Conservation (phyloP, 2,329 filamentous ascomycete genomes). For the Xylariales sp. region DNA sequence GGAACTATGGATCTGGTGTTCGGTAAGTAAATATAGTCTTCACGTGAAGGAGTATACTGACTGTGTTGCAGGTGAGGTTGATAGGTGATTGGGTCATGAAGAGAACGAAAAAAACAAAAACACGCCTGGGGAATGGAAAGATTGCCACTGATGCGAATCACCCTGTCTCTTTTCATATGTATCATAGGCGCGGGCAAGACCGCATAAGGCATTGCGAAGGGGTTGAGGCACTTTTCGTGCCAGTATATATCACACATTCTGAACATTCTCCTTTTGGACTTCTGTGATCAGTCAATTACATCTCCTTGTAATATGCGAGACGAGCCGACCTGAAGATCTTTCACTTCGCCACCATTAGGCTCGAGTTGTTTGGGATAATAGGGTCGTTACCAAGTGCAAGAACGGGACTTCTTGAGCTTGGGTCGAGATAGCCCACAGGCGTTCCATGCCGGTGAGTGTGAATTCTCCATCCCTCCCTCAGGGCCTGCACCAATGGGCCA, state of each 20-base stretch:
- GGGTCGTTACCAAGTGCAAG: too few species aligned
- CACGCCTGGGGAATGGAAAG: slow-evolving; percentile 20
- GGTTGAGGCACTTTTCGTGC: slow-evolving; percentile 9
- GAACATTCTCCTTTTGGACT: too few species aligned
- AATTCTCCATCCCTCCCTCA: slow-evolving; percentile 25
- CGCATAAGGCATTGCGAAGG: slow-evolving; percentile 10
- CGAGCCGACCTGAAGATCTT: too few species aligned
- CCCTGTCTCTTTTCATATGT: slow-evolving; percentile 18
- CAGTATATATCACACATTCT: slow-evolving; percentile 12
- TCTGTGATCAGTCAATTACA: too few species aligned
- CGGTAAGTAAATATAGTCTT: slow-evolving; percentile 47
- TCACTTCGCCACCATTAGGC: too few species aligned
- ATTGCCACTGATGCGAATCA: slow-evolving; percentile 4
- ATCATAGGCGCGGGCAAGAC: slow-evolving; percentile 19
- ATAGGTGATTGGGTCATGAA: slow-evolving; percentile 39
- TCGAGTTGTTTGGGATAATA: too few species aligned
- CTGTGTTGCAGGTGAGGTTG: slow-evolving; percentile 50
- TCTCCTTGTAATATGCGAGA: neutral
- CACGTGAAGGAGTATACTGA: slow-evolving; percentile 26
- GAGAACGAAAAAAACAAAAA: slow-evolving; percentile 13
- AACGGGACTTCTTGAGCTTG: neutral
- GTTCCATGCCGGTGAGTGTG: slow-evolving; percentile 23
- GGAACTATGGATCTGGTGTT: slow-evolving; percentile 87
- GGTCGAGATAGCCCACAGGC: slow-evolving; percentile 6
- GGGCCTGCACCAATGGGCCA: slow-evolving; percentile 38